phyloP scores from a whole-genome alignment of 169 alveolate genomes.

The Toxoplasma gondii region DNA sequence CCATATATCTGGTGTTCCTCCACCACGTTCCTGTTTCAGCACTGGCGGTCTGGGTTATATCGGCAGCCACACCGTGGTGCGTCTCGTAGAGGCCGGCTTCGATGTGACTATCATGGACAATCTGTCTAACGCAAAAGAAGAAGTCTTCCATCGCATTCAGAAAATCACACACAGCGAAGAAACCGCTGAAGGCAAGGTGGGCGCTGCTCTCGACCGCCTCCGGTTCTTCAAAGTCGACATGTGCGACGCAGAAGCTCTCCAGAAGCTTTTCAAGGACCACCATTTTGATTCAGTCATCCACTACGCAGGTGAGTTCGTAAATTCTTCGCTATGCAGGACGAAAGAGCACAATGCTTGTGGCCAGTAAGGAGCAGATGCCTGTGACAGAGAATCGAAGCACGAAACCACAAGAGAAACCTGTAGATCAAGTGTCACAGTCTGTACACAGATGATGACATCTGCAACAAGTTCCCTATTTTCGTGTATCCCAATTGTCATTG shows the following conservation, averaged over 20 bases:
- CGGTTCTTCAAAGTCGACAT: constrained; percentile 80
- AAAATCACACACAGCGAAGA: not conserved
- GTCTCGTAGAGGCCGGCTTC: constrained; percentile 81
- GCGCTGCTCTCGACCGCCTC: not conserved
- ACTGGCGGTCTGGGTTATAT: constrained; percentile 96
- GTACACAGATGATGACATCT: no score
- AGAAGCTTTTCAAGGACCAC: constrained; percentile 73
- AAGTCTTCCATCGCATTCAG: constrained; percentile 24
- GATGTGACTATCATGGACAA: constrained; percentile 87
- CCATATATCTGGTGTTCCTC: no score
- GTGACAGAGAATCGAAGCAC: no score
- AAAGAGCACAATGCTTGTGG: no score
- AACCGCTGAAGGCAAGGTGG: not conserved
- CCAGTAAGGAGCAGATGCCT: no score
- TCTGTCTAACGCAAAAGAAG: constrained; percentile 77
- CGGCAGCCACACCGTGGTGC: constrained; percentile 94
- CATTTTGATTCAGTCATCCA: constrained; percentile 84
- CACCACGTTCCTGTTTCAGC: no score
- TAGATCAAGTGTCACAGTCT: no score
- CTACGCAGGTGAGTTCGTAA: constrained; percentile 66
- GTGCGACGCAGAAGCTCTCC: constrained; percentile 73
- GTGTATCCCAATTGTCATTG: no score
- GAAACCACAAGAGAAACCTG: no score
- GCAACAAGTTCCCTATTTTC: no score
- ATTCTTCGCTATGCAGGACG: not conserved